Conservation (phyloP, 352 stramenopile genomes). For the Globisporangium paroecandrum region DNA sequence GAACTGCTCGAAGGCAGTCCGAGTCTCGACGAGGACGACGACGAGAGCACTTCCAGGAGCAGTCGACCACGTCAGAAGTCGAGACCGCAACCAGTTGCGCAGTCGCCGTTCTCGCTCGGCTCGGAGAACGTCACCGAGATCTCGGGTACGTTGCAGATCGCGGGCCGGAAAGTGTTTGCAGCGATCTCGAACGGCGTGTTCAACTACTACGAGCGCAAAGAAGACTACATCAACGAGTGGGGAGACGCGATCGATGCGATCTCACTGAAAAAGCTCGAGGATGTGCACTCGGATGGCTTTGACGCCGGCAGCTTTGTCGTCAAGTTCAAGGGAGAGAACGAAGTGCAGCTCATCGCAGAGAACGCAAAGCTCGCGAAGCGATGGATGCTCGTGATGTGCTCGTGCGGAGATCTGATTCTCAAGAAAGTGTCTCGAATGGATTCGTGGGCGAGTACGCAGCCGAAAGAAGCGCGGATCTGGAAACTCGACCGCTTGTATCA, state of each 20-base stretch:
- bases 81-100: constrained; percentile 12
- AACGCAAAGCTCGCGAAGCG: constrained; percentile 64
- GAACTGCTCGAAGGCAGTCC: constrained; percentile 15
- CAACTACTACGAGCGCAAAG: constrained; percentile 82
- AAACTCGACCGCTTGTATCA: constrained; percentile 86
- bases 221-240: constrained; percentile 82
- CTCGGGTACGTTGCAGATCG: constrained; percentile 44
- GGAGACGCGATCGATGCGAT: constrained; percentile 81
- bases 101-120: constrained; percentile 21
- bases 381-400: constrained; percentile 90
- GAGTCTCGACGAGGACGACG: constrained; percentile 4
- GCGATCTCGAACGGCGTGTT: constrained; percentile 83
- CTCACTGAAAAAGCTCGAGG: constrained; percentile 68
- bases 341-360: constrained; percentile 71
- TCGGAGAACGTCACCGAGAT: constrained; percentile 21
- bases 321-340: constrained; percentile 64
- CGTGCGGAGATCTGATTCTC: constrained; percentile 70
- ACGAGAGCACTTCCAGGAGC: background rate
- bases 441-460: constrained; percentile 71
- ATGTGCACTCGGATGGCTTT: constrained; percentile 74
- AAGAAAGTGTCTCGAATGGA: constrained; percentile 64
- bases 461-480: constrained; percentile 86
- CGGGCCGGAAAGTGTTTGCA: constrained; percentile 58
- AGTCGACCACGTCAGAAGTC: constrained; percentile 10
- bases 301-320: constrained; percentile 74